Evolutionary conservation across 139 green algal genomes (phyloP).

Genomic region (Spirogloea muscicola): DNA sequence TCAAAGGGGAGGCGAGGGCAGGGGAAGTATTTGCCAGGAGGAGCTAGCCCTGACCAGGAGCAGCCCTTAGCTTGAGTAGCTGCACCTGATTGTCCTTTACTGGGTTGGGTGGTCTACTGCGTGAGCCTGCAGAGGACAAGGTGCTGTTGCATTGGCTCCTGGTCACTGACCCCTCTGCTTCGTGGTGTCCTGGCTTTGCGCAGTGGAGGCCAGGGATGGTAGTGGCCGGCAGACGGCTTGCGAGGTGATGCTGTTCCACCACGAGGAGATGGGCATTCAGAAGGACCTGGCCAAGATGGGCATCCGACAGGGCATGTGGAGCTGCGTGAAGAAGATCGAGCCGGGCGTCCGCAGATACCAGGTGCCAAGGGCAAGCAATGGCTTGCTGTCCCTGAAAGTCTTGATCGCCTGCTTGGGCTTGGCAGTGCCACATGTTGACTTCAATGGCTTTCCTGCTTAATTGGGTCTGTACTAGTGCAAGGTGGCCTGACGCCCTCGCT

Average conservation of each 20-base stretch:
- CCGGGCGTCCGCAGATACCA: slow-evolving; percentile 31
- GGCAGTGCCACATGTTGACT: too few species aligned
- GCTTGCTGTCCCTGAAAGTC: not conserved
- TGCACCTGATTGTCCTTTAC: too few species aligned
- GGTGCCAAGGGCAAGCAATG: not conserved
- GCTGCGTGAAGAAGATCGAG: slow-evolving; percentile 45
- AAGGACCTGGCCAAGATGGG: slow-evolving; percentile 47
- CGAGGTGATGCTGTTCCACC: slow-evolving; percentile 41
- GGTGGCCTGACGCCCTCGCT: not conserved
- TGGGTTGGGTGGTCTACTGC: too few species aligned
- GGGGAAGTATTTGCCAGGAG: too few species aligned
- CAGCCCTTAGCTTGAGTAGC: too few species aligned
- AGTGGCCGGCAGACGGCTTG: not conserved
- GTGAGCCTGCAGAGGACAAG: too few species aligned
- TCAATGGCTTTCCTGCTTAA: too few species aligned
- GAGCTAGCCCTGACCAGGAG: too few species aligned
- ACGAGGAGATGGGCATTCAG: slow-evolving; percentile 48
- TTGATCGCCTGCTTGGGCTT: too few species aligned
- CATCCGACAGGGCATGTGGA: slow-evolving; percentile 46
- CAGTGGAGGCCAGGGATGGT: slow-evolving; percentile 1
- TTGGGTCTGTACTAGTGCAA: too few species aligned
- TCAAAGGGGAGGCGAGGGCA: too few species aligned
- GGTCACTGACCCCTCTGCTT: not conserved
- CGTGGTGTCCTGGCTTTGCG: not conserved
- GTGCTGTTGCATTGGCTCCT: too few species aligned